Conservation (phyloP, 805 yeast species). For the Schwanniomyces pseudopolymorphus region DNA sequence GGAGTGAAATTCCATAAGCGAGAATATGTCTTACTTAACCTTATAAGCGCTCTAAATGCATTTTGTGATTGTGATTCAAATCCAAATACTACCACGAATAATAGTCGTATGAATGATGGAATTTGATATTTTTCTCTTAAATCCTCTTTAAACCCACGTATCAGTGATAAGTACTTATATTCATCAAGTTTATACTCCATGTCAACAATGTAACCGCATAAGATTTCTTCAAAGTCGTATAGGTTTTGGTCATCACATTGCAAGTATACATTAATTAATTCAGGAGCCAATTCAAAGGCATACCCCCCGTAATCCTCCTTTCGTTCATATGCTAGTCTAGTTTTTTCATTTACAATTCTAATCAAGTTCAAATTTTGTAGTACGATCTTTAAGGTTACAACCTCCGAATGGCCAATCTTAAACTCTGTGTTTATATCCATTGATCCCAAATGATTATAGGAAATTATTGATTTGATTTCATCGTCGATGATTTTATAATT, state of each 20-base stretch:
- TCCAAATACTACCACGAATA: slow-evolving; percentile 12
- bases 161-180: neutral
- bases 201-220: neutral
- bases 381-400: neutral
- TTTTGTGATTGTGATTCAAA: slow-evolving; percentile 3
- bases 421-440: neutral
- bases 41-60: slow-evolving; percentile 1
- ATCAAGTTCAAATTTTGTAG: neutral
- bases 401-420: neutral
- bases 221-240: neutral
- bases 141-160: slow-evolving; percentile 2
- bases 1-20: slow-evolving; percentile 16
- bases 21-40: slow-evolving; percentile 13
- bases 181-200: neutral
- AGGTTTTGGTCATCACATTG: neutral
- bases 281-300: neutral
- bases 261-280: neutral
- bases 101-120: slow-evolving; percentile 13
- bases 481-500: neutral
- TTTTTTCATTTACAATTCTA: neutral
- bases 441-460: neutral
- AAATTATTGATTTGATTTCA: neutral
- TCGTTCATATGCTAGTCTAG: neutral
- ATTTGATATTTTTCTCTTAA: slow-evolving; percentile 15
- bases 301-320: neutral